Evolutionary conservation across 441 rosid genomes (phyloP), one percentile per base, ranked within the genome.

Genomic region (Raphanus hybrid): DNA sequence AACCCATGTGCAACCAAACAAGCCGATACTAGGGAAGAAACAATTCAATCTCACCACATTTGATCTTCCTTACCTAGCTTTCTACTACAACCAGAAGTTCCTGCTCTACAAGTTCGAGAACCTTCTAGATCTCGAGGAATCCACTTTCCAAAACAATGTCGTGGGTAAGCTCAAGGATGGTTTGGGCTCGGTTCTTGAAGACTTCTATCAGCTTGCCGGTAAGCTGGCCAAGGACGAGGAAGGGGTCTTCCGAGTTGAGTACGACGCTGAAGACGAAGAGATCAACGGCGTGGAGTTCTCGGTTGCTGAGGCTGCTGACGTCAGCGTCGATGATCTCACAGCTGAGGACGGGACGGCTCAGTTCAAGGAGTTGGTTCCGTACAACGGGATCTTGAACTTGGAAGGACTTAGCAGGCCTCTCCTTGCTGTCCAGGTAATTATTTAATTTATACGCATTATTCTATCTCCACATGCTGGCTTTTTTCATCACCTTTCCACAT

Each of bases 1-100:
- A 66, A 77, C 85, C 76, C 86, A 81, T n/a, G 93, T 90, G 69
- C 88, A 87, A 77, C 97, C 98, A 7, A 60, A 55, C 64, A 86
- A 87, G 66, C 63, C 60, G 4, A 23, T 78, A n/a, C 60, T 92
- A 2, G 97, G 97, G 32, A 87, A 83, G 78, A 87, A 69, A 55
- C 92, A 92, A 18, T 88, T 88, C 55, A 89, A 89, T 3, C 59
- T 94, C 77, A 85, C 90, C 61, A 94, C 97, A 1, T 94, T 92
- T 69, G 98, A 94, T 77, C 95, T 94, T 61, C 98, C 97, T 2
- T 92, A 91, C 81, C 68, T 94, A 10, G 92, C 87, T 8, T 90
- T 92, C 72, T 89, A 86, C 77, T 92, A 92, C 81, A 92, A 94
- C 89, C 98, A 91, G 82, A 94, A 94, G 87, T 77, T 92, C 71